Evolutionary conservation across 768 basidiomycete species (phyloP), one percentile per base, ranked within the genome.

Genomic region (Hericium coralloides): DNA sequence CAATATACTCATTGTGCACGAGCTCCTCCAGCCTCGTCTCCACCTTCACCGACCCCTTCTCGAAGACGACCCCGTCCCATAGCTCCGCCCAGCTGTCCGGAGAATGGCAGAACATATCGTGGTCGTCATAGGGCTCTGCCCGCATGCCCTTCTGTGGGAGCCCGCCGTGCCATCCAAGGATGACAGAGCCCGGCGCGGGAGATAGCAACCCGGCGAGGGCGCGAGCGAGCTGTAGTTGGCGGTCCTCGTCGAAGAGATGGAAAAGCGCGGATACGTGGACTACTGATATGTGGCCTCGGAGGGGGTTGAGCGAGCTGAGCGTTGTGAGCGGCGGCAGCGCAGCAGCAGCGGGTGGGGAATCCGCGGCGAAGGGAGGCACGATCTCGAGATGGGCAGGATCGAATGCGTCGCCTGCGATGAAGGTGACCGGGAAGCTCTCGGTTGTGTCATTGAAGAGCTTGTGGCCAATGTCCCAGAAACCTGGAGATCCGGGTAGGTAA

Each of bases 381-480:
- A 45, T 54, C 9, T 73, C 61, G 18, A 84, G 71, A 52, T 78
- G 69, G 2, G 58, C 55, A 4, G 74, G 67, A 57, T 83, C 74
- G 50, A 86, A 76, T 0, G 67, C 72, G 58, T 87, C 76, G 1
- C 84, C 84, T 14, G 73, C 66, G 17, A 86, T 53, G 62, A 86
- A 86, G 0, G 70, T 65, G 0, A 73, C 80, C 1, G 81, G 79
- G 67, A 82, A 85, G 0, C 75, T 72, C 37, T 75, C 67, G 0
- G 78, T 74, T 0, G 72, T 79, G 2, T 79, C 73, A 48, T 68
- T 73, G 69, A 84, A 87, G 15, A 87, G 72, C 51, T 79, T 70
- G 59, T 85, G 83, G 1, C 84, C 84, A 3, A 77, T 70, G 4
- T 79, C 72, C 83, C 83, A 85, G 60, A 81, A 80, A 10, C 69